A percentile compares a stretch with the other conserved stretches of the same genome.
phyloP scores from a whole-genome alignment of 2,329 filamentous ascomycete species.

The Helotiales sp. region DNA sequence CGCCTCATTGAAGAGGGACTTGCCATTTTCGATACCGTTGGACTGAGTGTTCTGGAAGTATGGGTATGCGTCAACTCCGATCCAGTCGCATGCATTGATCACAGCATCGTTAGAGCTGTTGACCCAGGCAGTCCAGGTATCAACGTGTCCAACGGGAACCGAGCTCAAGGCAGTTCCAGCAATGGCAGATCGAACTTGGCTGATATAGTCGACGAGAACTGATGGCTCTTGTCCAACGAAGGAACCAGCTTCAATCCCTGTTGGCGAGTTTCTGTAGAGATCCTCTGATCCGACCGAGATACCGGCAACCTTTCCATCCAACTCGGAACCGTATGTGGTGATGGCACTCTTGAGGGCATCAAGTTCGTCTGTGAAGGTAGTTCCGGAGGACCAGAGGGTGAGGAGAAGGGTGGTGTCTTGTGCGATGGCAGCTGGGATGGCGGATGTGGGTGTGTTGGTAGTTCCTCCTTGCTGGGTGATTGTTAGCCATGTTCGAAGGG shows the following conservation, averaged over 20 bases:
- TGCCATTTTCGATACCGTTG: slow-evolving; percentile 66
- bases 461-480: slow-evolving; percentile 58
- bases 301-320: slow-evolving; percentile 69
- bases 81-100: slow-evolving; percentile 70
- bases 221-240: slow-evolving; percentile 63
- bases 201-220: slow-evolving; percentile 68
- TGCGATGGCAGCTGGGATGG: slow-evolving; percentile 79
- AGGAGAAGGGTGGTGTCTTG: slow-evolving; percentile 78
- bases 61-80: slow-evolving; percentile 82
- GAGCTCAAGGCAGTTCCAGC: slow-evolving; percentile 57
- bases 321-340: slow-evolving; percentile 62
- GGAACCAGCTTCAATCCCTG: slow-evolving; percentile 62
- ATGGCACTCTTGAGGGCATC: slow-evolving; percentile 70
- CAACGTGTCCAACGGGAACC: slow-evolving; percentile 75
- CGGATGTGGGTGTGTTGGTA: slow-evolving; percentile 63
- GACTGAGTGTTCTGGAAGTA: slow-evolving; percentile 74
- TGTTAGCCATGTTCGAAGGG: slow-evolving; percentile 22
- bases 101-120: slow-evolving; percentile 72
- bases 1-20: slow-evolving; percentile 67
- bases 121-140: slow-evolving; percentile 82
- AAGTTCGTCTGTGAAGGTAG: slow-evolving; percentile 70
- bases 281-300: slow-evolving; percentile 89
- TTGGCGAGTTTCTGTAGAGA: slow-evolving; percentile 76
- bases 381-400: slow-evolving; percentile 78
- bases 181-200: slow-evolving; percentile 63